Percentiles rank a stretch among this genome's conserved stretches.
Evolutionary conservation across 2,329 filamentous ascomycete species (phyloP).

Genomic region (Zasmidium cellare): DNA sequence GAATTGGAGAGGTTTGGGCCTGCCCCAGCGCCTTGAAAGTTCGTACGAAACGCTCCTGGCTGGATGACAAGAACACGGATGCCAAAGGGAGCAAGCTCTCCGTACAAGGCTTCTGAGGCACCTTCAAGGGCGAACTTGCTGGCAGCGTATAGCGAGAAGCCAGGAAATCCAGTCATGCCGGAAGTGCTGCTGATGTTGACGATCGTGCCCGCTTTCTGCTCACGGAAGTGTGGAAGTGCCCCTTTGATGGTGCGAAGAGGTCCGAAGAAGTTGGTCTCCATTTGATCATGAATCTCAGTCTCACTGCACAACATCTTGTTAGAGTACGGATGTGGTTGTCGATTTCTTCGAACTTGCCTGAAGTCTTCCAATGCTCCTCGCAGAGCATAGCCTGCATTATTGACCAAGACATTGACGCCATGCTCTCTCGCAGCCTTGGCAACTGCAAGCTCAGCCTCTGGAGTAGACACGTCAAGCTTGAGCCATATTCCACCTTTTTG

Average conservation of each 20-base stretch:
- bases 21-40: not conserved
- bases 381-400: slow-evolving; percentile 15
- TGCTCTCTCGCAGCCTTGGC: slow-evolving; percentile 2
- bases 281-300: not conserved
- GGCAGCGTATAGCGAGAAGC: not conserved
- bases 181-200: not conserved
- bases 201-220: not conserved
- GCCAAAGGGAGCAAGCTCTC: not conserved
- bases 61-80: not conserved
- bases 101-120: not conserved
- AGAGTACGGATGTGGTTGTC: too few relatives aligned
- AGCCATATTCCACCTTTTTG: too few relatives aligned
- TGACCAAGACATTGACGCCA: slow-evolving; percentile 10
- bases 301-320: too few relatives aligned
- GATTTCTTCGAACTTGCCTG: too few relatives aligned
- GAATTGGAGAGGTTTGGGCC: too few relatives aligned
- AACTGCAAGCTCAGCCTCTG: slow-evolving; percentile 1
- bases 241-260: not conserved
- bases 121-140: not conserved
- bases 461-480: slow-evolving; percentile 11
- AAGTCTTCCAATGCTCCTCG: not conserved
- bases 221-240: not conserved
- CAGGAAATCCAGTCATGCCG: not conserved
- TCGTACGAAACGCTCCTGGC: not conserved
- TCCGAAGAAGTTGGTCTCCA: not conserved